These are phyloP conservation scores for Spathaspora sp. DNA, from an alignment of 805 yeast genomes.

Conservation along the genomic window DNA sequence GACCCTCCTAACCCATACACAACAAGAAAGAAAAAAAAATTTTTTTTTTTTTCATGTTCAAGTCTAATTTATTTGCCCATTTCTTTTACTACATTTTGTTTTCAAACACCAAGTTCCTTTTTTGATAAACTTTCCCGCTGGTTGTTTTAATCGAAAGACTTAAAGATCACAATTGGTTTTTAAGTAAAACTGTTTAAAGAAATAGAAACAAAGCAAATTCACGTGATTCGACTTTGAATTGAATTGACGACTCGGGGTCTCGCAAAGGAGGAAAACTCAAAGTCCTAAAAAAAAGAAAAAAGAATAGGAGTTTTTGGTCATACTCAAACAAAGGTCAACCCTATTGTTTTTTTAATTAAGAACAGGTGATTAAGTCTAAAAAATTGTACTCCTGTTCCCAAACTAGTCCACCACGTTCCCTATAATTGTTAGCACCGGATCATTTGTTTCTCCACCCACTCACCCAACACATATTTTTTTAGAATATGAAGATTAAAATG, in stretches of 20 bases:
- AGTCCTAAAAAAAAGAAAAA: no score
- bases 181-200: no score
- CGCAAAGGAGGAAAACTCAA: neutral
- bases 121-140: no score
- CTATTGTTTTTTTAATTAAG: neutral
- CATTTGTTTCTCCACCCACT: neutral
- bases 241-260: neutral
- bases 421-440: no score
- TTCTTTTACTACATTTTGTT: neutral
- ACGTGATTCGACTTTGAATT: neutral
- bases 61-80: neutral
- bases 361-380: neutral
- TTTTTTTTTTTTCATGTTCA: neutral
- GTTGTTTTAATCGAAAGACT: no score
- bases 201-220: neutral
- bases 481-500: slow-evolving; percentile 16
- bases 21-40: neutral
- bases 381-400: no score
- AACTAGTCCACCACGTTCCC: no score
- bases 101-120: no score
- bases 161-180: no score
- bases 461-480: neutral
- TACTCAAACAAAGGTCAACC: neutral
- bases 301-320: neutral
- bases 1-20: neutral